These are phyloP conservation scores for Solanum chaucha DNA, from an alignment of 257 asterid species.

Conservation along the genomic window DNA sequence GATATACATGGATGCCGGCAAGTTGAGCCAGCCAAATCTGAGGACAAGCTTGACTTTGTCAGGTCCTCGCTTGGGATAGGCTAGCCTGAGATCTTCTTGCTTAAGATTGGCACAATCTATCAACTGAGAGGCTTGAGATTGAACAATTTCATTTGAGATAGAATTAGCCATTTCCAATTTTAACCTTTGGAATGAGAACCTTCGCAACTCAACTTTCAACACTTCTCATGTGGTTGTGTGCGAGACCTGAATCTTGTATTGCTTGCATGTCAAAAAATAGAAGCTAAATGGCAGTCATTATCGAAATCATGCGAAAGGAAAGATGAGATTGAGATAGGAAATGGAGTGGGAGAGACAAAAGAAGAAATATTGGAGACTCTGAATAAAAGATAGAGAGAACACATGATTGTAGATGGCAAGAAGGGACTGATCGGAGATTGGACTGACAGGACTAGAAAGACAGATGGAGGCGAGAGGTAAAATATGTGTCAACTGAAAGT, in stretches of 20 bases:
- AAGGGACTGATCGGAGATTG: background rate
- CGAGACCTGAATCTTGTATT: background rate
- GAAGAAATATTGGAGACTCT: background rate
- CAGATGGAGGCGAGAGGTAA: background rate
- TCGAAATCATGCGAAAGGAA: background rate
- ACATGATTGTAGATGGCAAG: background rate
- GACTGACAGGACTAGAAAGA: background rate
- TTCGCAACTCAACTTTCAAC: background rate
- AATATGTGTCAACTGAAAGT: background rate
- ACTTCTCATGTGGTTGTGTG: background rate
- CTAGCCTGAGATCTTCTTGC: background rate
- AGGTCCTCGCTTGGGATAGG: background rate
- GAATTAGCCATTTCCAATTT: background rate
- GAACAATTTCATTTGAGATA: background rate
- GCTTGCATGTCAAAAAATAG: background rate
- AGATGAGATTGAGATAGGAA: background rate
- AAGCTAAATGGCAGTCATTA: background rate
- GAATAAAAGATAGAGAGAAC: background rate
- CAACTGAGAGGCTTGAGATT: background rate
- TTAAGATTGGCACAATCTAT: background rate
- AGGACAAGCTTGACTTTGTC: background rate
- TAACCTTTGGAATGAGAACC: background rate
- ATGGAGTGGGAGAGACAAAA: background rate
- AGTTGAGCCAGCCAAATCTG: background rate
- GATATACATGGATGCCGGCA: background rate